Conservation (phyloP, 305 asterid genomes). For the Fraxinus velutina region DNA sequence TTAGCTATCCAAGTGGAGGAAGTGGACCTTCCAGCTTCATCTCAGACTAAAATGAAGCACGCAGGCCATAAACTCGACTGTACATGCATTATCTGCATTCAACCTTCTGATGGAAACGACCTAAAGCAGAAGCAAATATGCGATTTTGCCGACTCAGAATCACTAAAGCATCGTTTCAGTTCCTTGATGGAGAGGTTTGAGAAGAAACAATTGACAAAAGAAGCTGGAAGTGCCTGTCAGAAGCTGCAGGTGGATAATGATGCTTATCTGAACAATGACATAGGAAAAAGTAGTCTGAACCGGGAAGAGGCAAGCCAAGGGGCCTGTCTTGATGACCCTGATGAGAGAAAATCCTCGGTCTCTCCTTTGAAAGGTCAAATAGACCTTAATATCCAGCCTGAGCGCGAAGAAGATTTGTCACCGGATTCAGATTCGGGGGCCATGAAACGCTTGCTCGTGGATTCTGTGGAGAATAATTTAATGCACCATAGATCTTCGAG, state of each 20-base stretch:
- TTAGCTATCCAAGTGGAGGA: conserved; percentile 36
- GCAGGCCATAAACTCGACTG: conserved; percentile 46
- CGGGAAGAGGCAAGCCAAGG: conserved; percentile 35
- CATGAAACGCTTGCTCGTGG: conserved; percentile 17
- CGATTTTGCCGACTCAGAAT: conserved; percentile 31
- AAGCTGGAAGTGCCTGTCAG: conserved; percentile 25
- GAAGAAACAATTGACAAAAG: conserved; percentile 34
- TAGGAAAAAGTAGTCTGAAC: conserved; percentile 28
- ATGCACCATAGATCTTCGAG: conserved; percentile 36
- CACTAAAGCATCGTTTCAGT: conserved; percentile 30
- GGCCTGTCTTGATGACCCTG: conserved; percentile 28
- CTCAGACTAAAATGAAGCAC: conserved; percentile 38
- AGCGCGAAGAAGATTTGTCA: conserved; percentile 64
- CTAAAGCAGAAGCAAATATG: conserved; percentile 40
- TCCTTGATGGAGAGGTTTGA: conserved; percentile 37
- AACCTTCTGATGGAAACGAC: conserved; percentile 44
- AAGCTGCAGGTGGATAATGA: conserved; percentile 20
- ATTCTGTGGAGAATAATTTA: conserved; percentile 28
- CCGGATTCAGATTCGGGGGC: conserved; percentile 44
- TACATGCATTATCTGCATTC: conserved; percentile 46
- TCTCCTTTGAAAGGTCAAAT: conserved; percentile 64
- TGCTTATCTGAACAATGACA: neutral
- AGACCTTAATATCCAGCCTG: conserved; percentile 89
- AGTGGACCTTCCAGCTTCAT: conserved; percentile 27
- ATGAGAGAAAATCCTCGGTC: conserved; percentile 24